These are phyloP conservation scores for Cladosporium oxysporum DNA, from an alignment of 2,329 filamentous ascomycete genomes.

Conservation along the genomic window DNA sequence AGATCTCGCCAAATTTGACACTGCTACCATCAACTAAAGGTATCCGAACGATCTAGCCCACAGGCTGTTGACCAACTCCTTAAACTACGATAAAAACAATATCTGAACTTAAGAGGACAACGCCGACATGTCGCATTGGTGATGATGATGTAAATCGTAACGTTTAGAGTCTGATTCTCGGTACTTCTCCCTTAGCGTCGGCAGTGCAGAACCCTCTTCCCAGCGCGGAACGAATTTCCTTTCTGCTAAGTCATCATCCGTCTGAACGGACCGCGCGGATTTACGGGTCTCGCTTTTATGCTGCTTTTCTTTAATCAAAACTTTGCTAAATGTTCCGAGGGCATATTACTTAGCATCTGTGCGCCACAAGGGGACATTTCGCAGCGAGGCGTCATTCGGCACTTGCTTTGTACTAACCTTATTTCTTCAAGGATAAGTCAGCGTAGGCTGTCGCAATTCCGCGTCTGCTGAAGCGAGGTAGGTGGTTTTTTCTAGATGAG, in stretches of 20 bases:
- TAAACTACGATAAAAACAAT: background rate
- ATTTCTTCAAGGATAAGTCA: background rate
- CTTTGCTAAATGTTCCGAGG: background rate
- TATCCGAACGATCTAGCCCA: too few species aligned
- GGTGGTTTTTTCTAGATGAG: background rate
- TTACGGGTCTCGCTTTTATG: background rate
- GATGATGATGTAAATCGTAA: background rate
- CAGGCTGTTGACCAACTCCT: background rate
- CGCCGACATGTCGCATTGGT: background rate
- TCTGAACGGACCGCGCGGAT: background rate
- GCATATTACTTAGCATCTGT: background rate
- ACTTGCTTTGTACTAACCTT: slow-evolving; percentile 1
- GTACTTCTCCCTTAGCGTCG: slow-evolving; percentile 2
- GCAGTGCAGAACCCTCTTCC: background rate
- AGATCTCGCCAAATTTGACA: background rate
- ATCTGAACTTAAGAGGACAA: background rate
- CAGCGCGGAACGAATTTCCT: background rate
- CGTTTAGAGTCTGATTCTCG: background rate
- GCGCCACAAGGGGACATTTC: background rate
- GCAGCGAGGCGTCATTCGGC: slow-evolving; percentile 2
- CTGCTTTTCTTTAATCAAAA: background rate
- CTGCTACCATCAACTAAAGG: too few species aligned
- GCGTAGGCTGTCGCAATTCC: background rate
- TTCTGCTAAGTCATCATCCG: slow-evolving; percentile 1
- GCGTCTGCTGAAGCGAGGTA: background rate